Evolutionary conservation across 2,329 filamentous ascomycete genomes (phyloP), one percentile per base, ranked within the genome.

Genomic region (Thelonectria rubi): DNA sequence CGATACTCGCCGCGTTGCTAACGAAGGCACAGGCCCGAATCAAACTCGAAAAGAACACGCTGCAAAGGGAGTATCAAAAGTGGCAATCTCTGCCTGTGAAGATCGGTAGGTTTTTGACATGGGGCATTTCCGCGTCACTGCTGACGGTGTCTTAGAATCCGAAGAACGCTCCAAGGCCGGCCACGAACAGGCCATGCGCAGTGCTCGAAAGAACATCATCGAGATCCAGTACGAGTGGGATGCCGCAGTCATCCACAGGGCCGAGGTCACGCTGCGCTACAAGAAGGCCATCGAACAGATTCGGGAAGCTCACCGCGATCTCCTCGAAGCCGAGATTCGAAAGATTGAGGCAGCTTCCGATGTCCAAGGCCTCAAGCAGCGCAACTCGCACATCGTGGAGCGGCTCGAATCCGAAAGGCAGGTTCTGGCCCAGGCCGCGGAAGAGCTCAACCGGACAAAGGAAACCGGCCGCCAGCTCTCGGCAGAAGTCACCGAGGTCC

Each of bases 321-420:
- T 92, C 11, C 76, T 94, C 15, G 88, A 94, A 69, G 87, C 86
- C 2, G 85, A 91, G 67, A 82, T 97, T 46, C 83, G 88, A 63
- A 79, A 86, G 1, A 85, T 96, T 30, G 95, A 99, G 79, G 94
- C 93, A 1, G 76, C 82, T n/a, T 97, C 93, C 0, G 95, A 99
- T 70, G 76, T 91, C 3, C 82, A 87, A 46, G 85, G 86, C 6
- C 81, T 97, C n/a, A 85, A 86, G 69, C 79, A 80, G 15, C 88
- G 88, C 60, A 92, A 93, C 68, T 69, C 75, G 9, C 81, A 86
- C 49, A 86, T 93, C 60, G 81, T 83, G 56, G 72, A 80, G 43
- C 76, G 78, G 45, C 79, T 91, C 4, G 80, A 84, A 20, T 73
- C 77, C 10, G 82, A 80, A 67, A 78, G 78, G 62, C 65, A 69